Evolutionary conservation across 2,329 filamentous ascomycete species (phyloP), one percentile per base, ranked within the genome.

Genomic region (Exophiala oligosperma): DNA sequence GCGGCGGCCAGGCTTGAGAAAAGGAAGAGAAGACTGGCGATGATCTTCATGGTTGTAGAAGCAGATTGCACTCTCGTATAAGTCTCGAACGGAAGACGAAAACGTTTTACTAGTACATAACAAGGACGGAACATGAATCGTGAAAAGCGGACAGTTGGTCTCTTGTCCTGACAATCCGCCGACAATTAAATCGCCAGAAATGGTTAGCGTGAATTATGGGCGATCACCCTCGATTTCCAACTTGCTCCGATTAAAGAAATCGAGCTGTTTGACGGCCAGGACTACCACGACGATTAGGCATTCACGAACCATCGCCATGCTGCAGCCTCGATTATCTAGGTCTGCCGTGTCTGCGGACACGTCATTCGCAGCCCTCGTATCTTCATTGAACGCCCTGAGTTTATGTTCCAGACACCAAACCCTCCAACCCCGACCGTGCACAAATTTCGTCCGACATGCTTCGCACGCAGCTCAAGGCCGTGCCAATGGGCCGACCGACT

Each of bases 401-500:
- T 59, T 67, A 56, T 68, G 60, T 62, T 73, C 63, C 52, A 70
- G 61, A 59, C 65, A 65, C 67, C 66, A 55, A 58, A 69, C 50
- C 64, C 70, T 67, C 65, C 68, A 65, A 61, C 60, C 52, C 41
- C 66, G 60, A 57, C 66, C 49, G 56, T 69, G 65, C 64, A 67
- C 71, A 58, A 71, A 70, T 46, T 72, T 80, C 66, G 75, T 74
- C 43, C 78, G 86, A 71, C 76, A 86, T 70, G 85, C 86, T 63
- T 83, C 84, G 14, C 85, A 88, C 77, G 81, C 84, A 66, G 75
- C 84, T 26, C 84, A 88, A 77, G 84, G 85, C 67, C 79, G 83
- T 60, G 85, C 86, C 75, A 95, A 89, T 70, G 84, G 84, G 64
- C 83, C 85, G 28, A 87, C 87, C 70, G 83, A 89, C 68, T 85